Conservation (phyloP, 495 filamentous ascomycete genomes). For the Hapsidospora chrysogenum region DNA sequence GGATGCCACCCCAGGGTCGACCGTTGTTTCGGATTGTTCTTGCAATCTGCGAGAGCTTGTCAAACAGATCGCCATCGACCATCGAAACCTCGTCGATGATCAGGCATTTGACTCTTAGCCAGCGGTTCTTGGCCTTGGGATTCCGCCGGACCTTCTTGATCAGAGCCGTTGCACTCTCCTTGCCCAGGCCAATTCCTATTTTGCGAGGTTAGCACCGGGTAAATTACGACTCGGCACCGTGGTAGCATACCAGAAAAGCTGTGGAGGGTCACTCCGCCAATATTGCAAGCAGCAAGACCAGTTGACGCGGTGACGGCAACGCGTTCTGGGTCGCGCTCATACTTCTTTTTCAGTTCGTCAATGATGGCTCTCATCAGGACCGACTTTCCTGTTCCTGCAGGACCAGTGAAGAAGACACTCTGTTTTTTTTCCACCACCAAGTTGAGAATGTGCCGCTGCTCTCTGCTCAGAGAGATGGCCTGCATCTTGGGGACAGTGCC, state of each 20-base stretch:
- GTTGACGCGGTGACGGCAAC: conserved; percentile 92
- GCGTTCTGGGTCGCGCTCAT: conserved; percentile 54
- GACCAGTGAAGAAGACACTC: conserved; percentile 96
- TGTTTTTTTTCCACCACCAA: conserved; percentile 58
- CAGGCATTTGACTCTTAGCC: conserved; percentile 73
- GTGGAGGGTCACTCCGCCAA: conserved; percentile 88
- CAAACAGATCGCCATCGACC: conserved; percentile 94
- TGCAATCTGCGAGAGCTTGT: conserved; percentile 88
- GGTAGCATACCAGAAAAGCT: conserved; percentile 50
- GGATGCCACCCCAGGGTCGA: conserved; percentile 86
- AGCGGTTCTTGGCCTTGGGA: conserved; percentile 69
- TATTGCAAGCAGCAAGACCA: conserved; percentile 89
- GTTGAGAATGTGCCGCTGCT: conserved; percentile 70
- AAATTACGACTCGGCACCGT: background rate
- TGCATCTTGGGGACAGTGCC: conserved; percentile 23
- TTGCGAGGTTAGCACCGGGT: background rate
- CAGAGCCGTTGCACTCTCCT: conserved; percentile 65
- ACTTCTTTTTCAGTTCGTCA: conserved; percentile 56
- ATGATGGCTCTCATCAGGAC: conserved; percentile 90
- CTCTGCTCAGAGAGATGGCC: conserved; percentile 58
- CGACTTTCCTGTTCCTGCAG: conserved; percentile 94
- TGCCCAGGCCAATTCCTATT: conserved; percentile 74
- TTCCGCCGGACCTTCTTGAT: conserved; percentile 88
- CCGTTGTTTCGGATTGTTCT: conserved; percentile 69
- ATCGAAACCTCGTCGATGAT: conserved; percentile 95